These are phyloP conservation scores for Choanephora cucurbitarum DNA, from an alignment of 371 early-diverging fungal genomes.

Conservation along the genomic window DNA sequence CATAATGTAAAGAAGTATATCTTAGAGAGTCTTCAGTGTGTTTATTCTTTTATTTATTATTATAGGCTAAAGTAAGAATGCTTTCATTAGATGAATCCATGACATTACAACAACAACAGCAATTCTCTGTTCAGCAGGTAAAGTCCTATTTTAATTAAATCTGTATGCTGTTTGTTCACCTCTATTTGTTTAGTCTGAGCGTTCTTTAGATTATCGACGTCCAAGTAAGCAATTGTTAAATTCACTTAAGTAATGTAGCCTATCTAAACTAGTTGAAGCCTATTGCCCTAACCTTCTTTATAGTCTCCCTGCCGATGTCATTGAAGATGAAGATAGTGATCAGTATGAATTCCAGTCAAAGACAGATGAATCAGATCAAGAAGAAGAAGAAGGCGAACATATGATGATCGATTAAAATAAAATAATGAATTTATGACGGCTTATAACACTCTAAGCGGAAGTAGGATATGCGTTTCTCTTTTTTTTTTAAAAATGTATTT, in stretches of 20 bases:
- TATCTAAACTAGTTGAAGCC: too few relatives aligned
- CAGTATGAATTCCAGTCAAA: conserved; percentile 11
- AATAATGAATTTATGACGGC: too few relatives aligned
- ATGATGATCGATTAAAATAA: background rate
- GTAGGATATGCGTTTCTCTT: background rate
- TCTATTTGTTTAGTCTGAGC: conserved; percentile 10
- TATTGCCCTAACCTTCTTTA: too few relatives aligned
- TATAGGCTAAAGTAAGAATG: conserved; percentile 27
- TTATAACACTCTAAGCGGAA: too few relatives aligned
- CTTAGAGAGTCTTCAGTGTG: background rate
- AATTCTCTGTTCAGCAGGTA: conserved; percentile 16
- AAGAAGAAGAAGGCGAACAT: too few relatives aligned
- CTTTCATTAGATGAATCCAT: conserved; percentile 23
- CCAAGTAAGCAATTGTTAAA: conserved; percentile 8
- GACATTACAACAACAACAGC: conserved; percentile 20
- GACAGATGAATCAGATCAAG: conserved; percentile 13
- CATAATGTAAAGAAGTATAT: background rate
- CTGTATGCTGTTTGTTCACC: too few relatives aligned
- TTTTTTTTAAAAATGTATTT: background rate
- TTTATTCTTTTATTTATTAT: background rate
- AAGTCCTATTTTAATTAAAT: background rate
- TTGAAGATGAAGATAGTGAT: conserved; percentile 12
- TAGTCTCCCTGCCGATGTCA: conserved; percentile 13
- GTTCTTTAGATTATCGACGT: conserved; percentile 2
- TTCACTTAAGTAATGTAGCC: conserved; percentile 17